Conservation (phyloP, 495 filamentous ascomycete genomes). For the Aspergillus egyptiacus region DNA sequence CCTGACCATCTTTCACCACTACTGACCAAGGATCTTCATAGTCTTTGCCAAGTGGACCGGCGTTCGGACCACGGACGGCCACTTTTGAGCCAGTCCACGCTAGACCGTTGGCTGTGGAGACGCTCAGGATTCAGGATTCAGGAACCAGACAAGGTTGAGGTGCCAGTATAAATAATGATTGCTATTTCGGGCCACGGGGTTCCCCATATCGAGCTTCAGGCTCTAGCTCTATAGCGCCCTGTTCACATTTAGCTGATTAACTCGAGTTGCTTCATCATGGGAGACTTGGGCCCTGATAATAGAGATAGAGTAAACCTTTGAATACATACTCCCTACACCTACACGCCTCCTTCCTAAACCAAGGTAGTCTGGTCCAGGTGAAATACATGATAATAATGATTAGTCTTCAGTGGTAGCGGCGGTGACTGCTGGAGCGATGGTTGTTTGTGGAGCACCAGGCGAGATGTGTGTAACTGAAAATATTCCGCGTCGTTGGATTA, state of each 20-base stretch:
- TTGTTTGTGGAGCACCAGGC: not conserved
- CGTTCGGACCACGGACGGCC: slow-evolving; percentile 17
- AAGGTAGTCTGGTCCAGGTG: not conserved
- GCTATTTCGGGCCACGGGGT: slow-evolving; percentile 23
- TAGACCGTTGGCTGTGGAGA: slow-evolving; percentile 18
- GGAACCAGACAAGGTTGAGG: slow-evolving; percentile 18
- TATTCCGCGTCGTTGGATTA: not conserved
- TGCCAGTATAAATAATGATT: too few relatives aligned
- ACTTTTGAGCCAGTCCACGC: slow-evolving; percentile 14
- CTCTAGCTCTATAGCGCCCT: slow-evolving; percentile 8
- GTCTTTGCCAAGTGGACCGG: slow-evolving; percentile 20
- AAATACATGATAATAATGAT: not conserved
- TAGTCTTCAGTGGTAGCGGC: not conserved
- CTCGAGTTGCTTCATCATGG: not conserved
- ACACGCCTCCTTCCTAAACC: not conserved
- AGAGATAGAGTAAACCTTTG: not conserved
- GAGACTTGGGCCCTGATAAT: not conserved
- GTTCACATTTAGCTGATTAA: not conserved
- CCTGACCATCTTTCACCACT: slow-evolving; percentile 3
- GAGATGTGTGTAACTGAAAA: slow-evolving; percentile 4
- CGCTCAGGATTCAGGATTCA: slow-evolving; percentile 18
- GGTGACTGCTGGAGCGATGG: not conserved
- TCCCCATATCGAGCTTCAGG: slow-evolving; percentile 12
- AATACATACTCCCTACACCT: not conserved
- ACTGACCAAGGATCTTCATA: slow-evolving; percentile 24